Base-by-base conservation (phyloP, 176 grass and related monocot species). In the Puccinellia tenuiflora region DNA sequence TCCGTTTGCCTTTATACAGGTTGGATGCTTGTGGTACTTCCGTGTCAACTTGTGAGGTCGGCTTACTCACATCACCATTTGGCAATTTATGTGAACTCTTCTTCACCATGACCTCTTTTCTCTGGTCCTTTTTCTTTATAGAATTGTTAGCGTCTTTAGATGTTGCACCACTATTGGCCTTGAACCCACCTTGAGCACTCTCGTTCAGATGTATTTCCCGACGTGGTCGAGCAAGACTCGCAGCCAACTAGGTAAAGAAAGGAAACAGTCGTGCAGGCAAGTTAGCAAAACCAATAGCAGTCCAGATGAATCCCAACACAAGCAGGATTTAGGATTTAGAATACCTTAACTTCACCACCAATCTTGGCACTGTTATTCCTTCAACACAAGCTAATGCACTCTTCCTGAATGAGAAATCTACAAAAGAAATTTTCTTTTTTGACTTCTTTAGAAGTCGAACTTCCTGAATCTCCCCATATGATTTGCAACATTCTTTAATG, bases 401-500 rank as follows among this genome's bases (percentile, higher is more conserved):
- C 50, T 94, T 91, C 64, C 88, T 85, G 10, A 84, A 92, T 83
- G 79, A 82, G 86, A 94, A 97, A 87, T 91, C 92, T 78, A 97
- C 88, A 88, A 97, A 94, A 85, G 84, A 85, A 89, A 75, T 76
- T 42, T 87, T 88, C 33, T 77, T 90, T 78, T 87, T 88, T 78
- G 68, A 68, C 30, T 18, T 86, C 52, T 85, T 89, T 45, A 67
- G 78, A 84, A 94, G 20, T 76, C 79, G 62, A 80, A 94, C 82
- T 52, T 85, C 90, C 62, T 88, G 83, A 76, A 94, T 85, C 37
- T 76, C 47, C n/a, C 94, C 94, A 90, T 92, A 97, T 70, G 76
- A 52, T 88, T 90, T 50, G 29, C 88, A 97, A 47, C 84, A 83
- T 61, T 87, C 86, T 84, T 90, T 57, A 42, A 94, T 68, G 78